Evolutionary conservation across 305 asterid species (phyloP).

Genomic region (Fraxinus albicans): DNA sequence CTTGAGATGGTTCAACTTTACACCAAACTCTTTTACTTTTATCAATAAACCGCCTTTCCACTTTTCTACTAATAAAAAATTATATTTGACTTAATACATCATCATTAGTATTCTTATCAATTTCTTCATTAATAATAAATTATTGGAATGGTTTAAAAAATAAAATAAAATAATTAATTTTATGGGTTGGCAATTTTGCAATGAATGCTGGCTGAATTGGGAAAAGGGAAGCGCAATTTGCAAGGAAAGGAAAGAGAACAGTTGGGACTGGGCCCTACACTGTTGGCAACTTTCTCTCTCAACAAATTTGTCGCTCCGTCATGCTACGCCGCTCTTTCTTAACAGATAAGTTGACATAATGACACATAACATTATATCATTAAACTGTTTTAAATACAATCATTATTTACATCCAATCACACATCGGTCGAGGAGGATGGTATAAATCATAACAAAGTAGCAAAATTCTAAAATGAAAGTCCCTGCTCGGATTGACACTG

Average conservation of each 20-base stretch:
- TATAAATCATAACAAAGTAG: neutral
- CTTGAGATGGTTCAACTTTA: slow-evolving; percentile 34
- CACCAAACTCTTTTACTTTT: slow-evolving; percentile 24
- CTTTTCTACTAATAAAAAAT: slow-evolving; percentile 22
- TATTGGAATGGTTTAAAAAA: neutral
- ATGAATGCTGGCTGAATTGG: slow-evolving; percentile 29
- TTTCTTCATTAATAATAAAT: too few relatives aligned
- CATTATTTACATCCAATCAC: too few relatives aligned
- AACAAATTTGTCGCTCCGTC: neutral
- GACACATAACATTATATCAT: neutral
- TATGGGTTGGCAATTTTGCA: slow-evolving; percentile 32
- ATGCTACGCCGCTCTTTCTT: neutral
- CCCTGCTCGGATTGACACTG: neutral
- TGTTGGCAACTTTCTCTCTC: slow-evolving; percentile 27
- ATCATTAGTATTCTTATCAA: slow-evolving; percentile 4
- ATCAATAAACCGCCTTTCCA: slow-evolving; percentile 9
- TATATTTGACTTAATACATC: slow-evolving; percentile 34
- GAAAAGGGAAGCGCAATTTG: slow-evolving; percentile 36
- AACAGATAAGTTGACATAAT: too few relatives aligned
- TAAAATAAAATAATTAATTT: neutral
- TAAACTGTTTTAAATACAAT: too few relatives aligned
- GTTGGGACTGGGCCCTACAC: slow-evolving; percentile 46
- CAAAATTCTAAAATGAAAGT: neutral
- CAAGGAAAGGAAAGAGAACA: slow-evolving; percentile 22
- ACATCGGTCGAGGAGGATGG: neutral